Base-by-base conservation (phyloP, 495 filamentous ascomycete genomes). In the Stereocaulon alpinum region DNA sequence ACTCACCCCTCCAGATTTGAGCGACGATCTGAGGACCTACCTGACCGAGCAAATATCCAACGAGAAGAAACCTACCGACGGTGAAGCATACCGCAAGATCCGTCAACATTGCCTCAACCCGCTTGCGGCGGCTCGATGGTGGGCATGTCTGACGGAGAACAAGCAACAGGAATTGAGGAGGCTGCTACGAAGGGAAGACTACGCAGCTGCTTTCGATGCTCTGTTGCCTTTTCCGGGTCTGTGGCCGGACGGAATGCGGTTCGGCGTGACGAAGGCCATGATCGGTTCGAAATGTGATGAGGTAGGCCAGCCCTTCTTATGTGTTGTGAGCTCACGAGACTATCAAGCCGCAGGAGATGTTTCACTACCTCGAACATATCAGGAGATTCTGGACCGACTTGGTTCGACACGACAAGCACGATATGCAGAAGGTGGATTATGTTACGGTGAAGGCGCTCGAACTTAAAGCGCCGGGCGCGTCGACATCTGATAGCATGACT, bases 1-100 rank as follows among this genome's bases (percentile, higher is more conserved):
- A n/a, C n/a, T n/a, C n/a, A 18, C 45, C 6, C 18, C 4, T 44
- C 10, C 32, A 57, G 55, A 57, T 15, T 3, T 57, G 0, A 10
- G 27, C 32, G 14, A 0, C 0, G 30, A 30, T 0, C 40, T 57
- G 1, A 57, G 18, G 32, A 57, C n/a, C 47, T 57, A 30, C 34
- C 63, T 74, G 1, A 54, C 66, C 20, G 65, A 77, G 41, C 66
- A 74, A 58, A 75, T 73, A 58, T 56, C 64, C 0, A 74, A 73
- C 40, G 61, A 77, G 59, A 65, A 66, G 48, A 51, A 60, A 43
- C 69, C 65, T 3, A 68, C 27, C 20, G 66, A 74, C 59, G 64
- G 72, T 10, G 68, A 76, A 45, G 69, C 76, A 15, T 77, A 75
- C 59, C 53, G 65, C 7, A 75, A 75, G 63, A 66, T 74, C 18